Base-by-base conservation (phyloP, 192 early-diverging fungal species). In the Cladochytrium replicatum region DNA sequence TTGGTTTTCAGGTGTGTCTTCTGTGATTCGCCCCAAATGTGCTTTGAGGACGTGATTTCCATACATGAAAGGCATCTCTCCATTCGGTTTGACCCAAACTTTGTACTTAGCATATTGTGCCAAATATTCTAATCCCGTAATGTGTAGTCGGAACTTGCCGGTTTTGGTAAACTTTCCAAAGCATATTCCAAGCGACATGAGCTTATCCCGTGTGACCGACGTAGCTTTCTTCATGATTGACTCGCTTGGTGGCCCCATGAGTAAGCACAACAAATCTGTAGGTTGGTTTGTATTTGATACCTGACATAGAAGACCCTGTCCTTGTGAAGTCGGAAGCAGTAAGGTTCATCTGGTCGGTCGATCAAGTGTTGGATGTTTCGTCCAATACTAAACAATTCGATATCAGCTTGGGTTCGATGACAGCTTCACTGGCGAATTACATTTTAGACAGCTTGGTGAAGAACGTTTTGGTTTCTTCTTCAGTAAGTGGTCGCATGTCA, bases 101-200 rank as follows among this genome's bases (percentile, higher is more conserved):
- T 99, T 96, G 79, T 93, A 89, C 82, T 85, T 87, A 17, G 95
- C 89, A 63, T 94, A 99, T 60, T 94, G 95, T 17, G 87, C 87
- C 27, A 99, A 77, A 58, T 87, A 80, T 32, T 89, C 89, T 41
- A 99, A 74, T 30, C 84, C 81, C 17, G 95, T 99, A 46, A 99
- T 88, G 54, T 91, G 86, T 58, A 99, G 71, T 45, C 82, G 82
- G 69, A 99, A 99, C 72, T 95, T 93, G 46, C 90, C 84, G 28
- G 93, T 86, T 76, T 99, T 96, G 50, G 93, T 89, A 58, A 97
- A 97, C 69, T 97, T 96, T 49, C 95, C 95, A 76, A 99, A 99
- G 69, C 91, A 93, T n/a, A 87, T 77, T 32, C 95, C 95, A 27
- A 97, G 72, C 4, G 91, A 86, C 38, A 88, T 72, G 44, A 99